Evolutionary conservation across 192 early-diverging fungal genomes (phyloP), one percentile per base, ranked within the genome.

Genomic region (Coemansia sp.): DNA sequence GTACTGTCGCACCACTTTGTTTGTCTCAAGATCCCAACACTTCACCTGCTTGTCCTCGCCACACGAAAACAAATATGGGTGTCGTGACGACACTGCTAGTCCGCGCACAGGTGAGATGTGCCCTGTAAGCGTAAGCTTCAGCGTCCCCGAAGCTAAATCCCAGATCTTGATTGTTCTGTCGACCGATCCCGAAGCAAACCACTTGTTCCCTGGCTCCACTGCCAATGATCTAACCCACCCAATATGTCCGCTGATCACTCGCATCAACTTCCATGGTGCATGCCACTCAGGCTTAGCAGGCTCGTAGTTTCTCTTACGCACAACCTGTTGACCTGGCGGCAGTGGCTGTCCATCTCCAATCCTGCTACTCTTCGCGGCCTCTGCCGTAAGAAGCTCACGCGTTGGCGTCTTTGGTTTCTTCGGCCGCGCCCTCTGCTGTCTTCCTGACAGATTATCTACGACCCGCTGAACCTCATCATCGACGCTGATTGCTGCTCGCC

Each of bases 11-110:
- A 99, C 96, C 51, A 97, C 97, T 72, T 98, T 97, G 84, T 99
- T 99, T 64, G 90, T 89, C 80, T 99, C 97, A 48, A 99, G 73
- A 81, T 99, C 97, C 97, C 97, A 99, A 78, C 96, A 99, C 72
- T 97, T 98, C 59, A 99, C 90, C 87, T 92, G 89, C 70, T 99
- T 99, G 82, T 99, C 97, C 73, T 99, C 97, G 51, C 95, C 97
- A 61, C 86, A 87, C 2, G 95, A 97, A 65, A 99, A 99, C 49
- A 99, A 68, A 64, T 99, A 99, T 9, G 97, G 97, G 62, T 99
- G 97, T 5, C 97, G 88, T 5, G 89, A 74, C 7, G 96, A 98
- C 0, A 99, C 91, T 1, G 92, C 94, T 32, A 99, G 83, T 5
- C 96, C 96, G 34, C 96, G 90, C 4, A 99, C 94, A 12, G 92